Evolutionary conservation across 2,329 filamentous ascomycete species (phyloP).

Genomic region (Aureobasidium sp.): DNA sequence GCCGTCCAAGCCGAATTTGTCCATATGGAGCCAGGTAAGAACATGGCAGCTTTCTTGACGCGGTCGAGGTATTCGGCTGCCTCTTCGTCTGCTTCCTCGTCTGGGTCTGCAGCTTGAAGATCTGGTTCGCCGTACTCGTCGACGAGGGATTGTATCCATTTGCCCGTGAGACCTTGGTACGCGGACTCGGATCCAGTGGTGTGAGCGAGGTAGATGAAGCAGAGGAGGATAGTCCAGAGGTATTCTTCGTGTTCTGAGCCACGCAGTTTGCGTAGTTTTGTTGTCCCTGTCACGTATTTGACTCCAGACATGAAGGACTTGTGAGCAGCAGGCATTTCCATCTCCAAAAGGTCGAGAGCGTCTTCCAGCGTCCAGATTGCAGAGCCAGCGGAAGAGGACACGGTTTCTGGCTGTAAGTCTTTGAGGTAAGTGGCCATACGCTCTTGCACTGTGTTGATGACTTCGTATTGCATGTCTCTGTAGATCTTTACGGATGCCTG

Average conservation of each 20-base stretch:
- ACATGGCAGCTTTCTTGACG: constrained; percentile 16
- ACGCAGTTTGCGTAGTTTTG: constrained; percentile 26
- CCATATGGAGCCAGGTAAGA: constrained; percentile 21
- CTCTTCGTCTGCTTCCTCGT: constrained; percentile 22
- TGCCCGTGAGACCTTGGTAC: not conserved
- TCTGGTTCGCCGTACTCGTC: constrained; percentile 20
- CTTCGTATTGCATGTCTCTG: constrained; percentile 33
- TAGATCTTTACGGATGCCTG: constrained; percentile 39
- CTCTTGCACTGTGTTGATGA: constrained; percentile 25
- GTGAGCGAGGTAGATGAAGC: constrained; percentile 18
- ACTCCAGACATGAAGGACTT: constrained; percentile 28
- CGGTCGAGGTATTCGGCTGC: constrained; percentile 16
- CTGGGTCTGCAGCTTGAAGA: constrained; percentile 10
- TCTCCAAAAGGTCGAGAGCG: constrained; percentile 35
- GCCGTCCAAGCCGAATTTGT: constrained; percentile 23
- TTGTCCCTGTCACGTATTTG: constrained; percentile 25
- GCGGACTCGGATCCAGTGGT: not conserved
- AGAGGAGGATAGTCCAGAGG: constrained; percentile 30
- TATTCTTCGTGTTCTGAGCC: constrained; percentile 32
- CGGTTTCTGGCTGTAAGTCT: not conserved
- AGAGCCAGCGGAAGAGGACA: not conserved
- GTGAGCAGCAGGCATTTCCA: constrained; percentile 37
- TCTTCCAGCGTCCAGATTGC: constrained; percentile 26
- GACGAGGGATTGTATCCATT: constrained; percentile 17
- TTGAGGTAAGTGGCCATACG: constrained; percentile 23